These are phyloP conservation scores for Pyrenopolyporus hunteri DNA, from an alignment of 495 filamentous ascomycete genomes.

Conservation along the genomic window DNA sequence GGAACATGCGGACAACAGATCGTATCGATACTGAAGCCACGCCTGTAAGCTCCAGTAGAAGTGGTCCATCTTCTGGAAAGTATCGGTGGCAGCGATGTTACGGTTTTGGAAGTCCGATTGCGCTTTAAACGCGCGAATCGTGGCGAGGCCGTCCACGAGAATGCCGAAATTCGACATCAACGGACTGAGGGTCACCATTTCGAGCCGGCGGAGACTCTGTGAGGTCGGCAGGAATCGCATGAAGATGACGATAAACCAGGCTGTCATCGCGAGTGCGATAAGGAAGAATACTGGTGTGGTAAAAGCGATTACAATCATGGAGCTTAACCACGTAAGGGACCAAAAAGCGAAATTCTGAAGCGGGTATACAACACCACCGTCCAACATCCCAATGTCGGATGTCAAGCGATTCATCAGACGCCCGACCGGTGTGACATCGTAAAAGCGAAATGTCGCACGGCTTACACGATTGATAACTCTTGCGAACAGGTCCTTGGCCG, in stretches of 20 bases:
- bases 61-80: slow-evolving; percentile 90
- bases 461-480: slow-evolving; percentile 71
- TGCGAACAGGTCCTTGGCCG: slow-evolving; percentile 73
- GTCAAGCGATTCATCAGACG: slow-evolving; percentile 87
- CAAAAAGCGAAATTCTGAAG: slow-evolving; percentile 70
- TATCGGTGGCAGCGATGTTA: slow-evolving; percentile 76
- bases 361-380: slow-evolving; percentile 75
- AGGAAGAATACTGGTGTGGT: slow-evolving; percentile 76
- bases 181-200: slow-evolving; percentile 83
- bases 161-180: slow-evolving; percentile 86
- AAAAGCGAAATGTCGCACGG: slow-evolving; percentile 83
- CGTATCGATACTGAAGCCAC: slow-evolving; percentile 82
- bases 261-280: slow-evolving; percentile 68
- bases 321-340: slow-evolving; percentile 70
- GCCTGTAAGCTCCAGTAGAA: slow-evolving; percentile 87
- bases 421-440: slow-evolving; percentile 83
- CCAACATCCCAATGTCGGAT: slow-evolving; percentile 81
- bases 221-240: slow-evolving; percentile 78
- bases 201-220: slow-evolving; percentile 77
- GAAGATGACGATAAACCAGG: slow-evolving; percentile 71
- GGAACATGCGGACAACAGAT: slow-evolving; percentile 69
- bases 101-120: slow-evolving; percentile 75
- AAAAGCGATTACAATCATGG: slow-evolving; percentile 74
- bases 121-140: slow-evolving; percentile 76
- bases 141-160: slow-evolving; percentile 77